phyloP scores from a whole-genome alignment of 1,139 yeast genomes.

The Debaryomyces nepalensis region DNA sequence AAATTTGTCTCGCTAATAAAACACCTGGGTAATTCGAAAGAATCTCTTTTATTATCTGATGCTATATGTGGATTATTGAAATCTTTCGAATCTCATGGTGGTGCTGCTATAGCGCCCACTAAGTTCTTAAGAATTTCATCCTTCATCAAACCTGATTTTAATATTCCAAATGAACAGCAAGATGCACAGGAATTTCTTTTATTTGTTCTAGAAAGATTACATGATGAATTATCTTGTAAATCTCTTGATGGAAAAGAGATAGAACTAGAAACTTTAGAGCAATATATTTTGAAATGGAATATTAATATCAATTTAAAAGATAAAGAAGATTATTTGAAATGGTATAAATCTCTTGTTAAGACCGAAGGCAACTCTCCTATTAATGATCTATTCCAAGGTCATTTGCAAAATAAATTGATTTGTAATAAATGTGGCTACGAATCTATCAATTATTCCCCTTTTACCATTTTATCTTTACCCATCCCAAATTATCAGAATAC shows the following conservation, averaged over 20 bases:
- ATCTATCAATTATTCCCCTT: conserved; percentile 62
- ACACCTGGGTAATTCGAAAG: conserved; percentile 29
- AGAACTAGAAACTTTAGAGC: conserved; percentile 22
- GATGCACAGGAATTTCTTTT: conserved; percentile 78
- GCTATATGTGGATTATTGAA: conserved; percentile 47
- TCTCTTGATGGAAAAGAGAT: conserved; percentile 17
- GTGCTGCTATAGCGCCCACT: conserved; percentile 66
- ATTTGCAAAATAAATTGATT: conserved; percentile 62
- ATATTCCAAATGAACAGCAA: conserved; percentile 74
- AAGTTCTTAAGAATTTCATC: conserved; percentile 62
- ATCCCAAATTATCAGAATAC: conserved; percentile 50
- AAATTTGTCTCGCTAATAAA: conserved; percentile 27
- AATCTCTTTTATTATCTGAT: conserved; percentile 49
- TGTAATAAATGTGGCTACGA: conserved; percentile 68
- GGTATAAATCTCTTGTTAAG: conserved; percentile 57
- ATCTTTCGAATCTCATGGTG: conserved; percentile 58
- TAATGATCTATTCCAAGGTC: conserved; percentile 67
- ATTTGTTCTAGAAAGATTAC: conserved; percentile 66
- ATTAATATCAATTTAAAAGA: conserved; percentile 37
- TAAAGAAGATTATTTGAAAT: conserved; percentile 57
- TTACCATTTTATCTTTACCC: conserved; percentile 67
- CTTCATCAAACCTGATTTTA: conserved; percentile 62
- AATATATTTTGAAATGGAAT: conserved; percentile 38
- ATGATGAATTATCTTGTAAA: conserved; percentile 60
- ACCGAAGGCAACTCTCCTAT: conserved; percentile 70